phyloP scores from a whole-genome alignment of 2,329 filamentous ascomycete species.

The Aspergillus puulaauensis region DNA sequence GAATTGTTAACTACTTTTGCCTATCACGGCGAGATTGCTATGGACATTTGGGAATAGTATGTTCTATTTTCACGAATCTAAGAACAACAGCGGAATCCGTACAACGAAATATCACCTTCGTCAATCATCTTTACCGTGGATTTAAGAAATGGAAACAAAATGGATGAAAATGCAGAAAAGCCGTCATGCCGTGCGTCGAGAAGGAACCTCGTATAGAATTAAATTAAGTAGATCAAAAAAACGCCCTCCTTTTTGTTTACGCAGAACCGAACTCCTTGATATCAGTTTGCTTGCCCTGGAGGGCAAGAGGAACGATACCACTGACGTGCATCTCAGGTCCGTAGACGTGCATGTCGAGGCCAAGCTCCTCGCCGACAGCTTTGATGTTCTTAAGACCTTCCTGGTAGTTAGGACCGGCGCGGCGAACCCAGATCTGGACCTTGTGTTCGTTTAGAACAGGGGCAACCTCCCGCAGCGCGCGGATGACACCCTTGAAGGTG shows the following conservation, averaged over 20 bases:
- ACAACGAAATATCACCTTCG: constrained; percentile 18
- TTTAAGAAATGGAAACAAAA: constrained; percentile 28
- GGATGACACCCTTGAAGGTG: constrained; percentile 99
- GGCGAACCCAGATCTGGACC: constrained; percentile 92
- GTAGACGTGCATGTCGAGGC: constrained; percentile 90
- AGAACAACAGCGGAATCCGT: constrained; percentile 3
- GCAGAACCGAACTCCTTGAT: constrained; percentile 59
- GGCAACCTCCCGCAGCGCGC: constrained; percentile 86
- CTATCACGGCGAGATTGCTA: background rate
- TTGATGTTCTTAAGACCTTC: constrained; percentile 99
- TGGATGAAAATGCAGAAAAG: constrained; percentile 18
- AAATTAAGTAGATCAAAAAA: constrained; percentile 25
- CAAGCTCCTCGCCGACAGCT: constrained; percentile 87
- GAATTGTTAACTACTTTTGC: background rate
- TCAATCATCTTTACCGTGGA: constrained; percentile 23
- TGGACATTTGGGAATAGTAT: background rate
- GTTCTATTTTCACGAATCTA: constrained; percentile 18
- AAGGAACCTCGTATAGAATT: constrained; percentile 26
- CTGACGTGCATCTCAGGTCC: constrained; percentile 84
- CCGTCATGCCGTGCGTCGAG: constrained; percentile 42
- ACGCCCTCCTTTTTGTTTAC: constrained; percentile 24
- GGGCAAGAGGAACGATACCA: constrained; percentile 91
- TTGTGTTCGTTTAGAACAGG: constrained; percentile 90
- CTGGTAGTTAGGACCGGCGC: constrained; percentile 96
- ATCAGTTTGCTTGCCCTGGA: constrained; percentile 62